phyloP scores from a whole-genome alignment of 495 filamentous ascomycete genomes.

The Penicillium crystallinum region DNA sequence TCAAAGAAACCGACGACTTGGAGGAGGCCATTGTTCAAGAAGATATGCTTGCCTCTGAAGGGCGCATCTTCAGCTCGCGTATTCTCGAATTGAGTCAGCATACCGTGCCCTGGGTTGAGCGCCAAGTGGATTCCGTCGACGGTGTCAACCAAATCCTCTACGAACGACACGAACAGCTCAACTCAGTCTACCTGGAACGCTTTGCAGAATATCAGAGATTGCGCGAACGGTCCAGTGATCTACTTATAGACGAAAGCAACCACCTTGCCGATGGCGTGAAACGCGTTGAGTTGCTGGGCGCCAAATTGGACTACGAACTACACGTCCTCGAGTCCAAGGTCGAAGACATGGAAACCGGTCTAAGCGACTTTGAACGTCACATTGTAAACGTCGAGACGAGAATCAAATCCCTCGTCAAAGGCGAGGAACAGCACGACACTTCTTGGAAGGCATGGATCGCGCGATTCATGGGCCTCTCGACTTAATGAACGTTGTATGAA shows the following conservation, averaged over 20 bases:
- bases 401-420: conserved; percentile 62
- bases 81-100: conserved; percentile 46
- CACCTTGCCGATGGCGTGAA: conserved; percentile 68
- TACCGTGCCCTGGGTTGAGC: conserved; percentile 59
- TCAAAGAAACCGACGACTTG: conserved; percentile 25
- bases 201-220: conserved; percentile 58
- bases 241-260: conserved; percentile 60
- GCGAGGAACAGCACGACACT: conserved; percentile 58
- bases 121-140: conserved; percentile 58
- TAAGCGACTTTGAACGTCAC: conserved; percentile 73
- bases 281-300: conserved; percentile 75
- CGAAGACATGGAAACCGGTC: conserved; percentile 80
- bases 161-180: conserved; percentile 59
- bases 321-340: conserved; percentile 73
- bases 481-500: conserved; percentile 18
- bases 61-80: conserved; percentile 52
- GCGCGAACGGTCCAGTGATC: conserved; percentile 59
- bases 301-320: conserved; percentile 93
- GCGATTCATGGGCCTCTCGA: conserved; percentile 31
- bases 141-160: conserved; percentile 55
- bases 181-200: conserved; percentile 62
- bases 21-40: conserved; percentile 43
- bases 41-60: conserved; percentile 52
- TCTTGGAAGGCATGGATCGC: conserved; percentile 49
- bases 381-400: conserved; percentile 73